Percentiles rank a stretch among this genome's conserved stretches.
These are phyloP conservation scores for Auriscalpium vulgare DNA, from an alignment of 768 basidiomycete genomes.

Conservation along the genomic window DNA sequence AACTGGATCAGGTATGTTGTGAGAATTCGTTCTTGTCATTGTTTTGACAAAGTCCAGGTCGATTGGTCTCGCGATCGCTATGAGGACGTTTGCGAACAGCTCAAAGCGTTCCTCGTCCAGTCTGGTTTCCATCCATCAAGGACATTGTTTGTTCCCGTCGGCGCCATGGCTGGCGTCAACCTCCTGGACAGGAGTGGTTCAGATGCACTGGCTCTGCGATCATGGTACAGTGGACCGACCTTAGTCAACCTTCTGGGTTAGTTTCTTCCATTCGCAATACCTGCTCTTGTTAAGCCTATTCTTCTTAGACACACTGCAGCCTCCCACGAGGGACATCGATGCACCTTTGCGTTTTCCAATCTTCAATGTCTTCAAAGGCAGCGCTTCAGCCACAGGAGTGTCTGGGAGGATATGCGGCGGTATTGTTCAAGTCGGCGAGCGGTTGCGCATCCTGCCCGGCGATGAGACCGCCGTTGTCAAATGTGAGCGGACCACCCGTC, in stretches of 20 bases:
- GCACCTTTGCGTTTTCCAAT: slow-evolving; percentile 81
- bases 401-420: slow-evolving; percentile 83
- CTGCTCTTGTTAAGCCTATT: not conserved
- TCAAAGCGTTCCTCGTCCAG: slow-evolving; percentile 78
- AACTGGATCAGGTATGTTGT: slow-evolving; percentile 73
- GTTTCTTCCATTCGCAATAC: slow-evolving; percentile 1
- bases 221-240: slow-evolving; percentile 85
- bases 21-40: not conserved
- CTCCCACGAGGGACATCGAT: slow-evolving; percentile 69
- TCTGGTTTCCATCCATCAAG: slow-evolving; percentile 80
- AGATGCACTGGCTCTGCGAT: slow-evolving; percentile 37
- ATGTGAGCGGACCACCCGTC: slow-evolving; percentile 29
- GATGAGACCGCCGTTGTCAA: slow-evolving; percentile 83
- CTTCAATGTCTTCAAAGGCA: slow-evolving; percentile 91
- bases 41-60: slow-evolving; percentile 45
- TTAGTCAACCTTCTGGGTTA: slow-evolving; percentile 78
- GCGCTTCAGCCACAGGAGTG: slow-evolving; percentile 68
- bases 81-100: slow-evolving; percentile 66
- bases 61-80: slow-evolving; percentile 78
- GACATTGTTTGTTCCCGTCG: slow-evolving; percentile 80
- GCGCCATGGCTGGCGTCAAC: slow-evolving; percentile 87
- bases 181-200: slow-evolving; percentile 45
- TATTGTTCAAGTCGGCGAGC: slow-evolving; percentile 87
- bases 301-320: slow-evolving; percentile 63
- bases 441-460: slow-evolving; percentile 79